Conservation (phyloP, 2,329 filamentous ascomycete species). For the Botrytis medusae region DNA sequence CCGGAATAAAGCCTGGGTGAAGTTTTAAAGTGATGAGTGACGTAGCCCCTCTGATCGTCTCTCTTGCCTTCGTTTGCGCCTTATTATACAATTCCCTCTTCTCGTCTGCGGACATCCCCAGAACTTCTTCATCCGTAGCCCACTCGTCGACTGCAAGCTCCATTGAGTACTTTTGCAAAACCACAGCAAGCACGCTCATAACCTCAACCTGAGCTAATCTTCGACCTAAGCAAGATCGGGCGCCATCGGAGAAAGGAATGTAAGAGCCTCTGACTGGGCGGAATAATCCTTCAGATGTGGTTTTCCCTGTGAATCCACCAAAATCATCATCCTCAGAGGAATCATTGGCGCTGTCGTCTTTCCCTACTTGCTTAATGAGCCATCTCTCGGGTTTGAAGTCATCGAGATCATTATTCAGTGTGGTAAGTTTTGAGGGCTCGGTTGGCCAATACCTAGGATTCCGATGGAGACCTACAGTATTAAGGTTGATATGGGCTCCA, state of each 20-base stretch:
- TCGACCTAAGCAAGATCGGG: slow-evolving; percentile 43
- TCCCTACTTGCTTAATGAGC: slow-evolving; percentile 59
- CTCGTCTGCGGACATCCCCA: slow-evolving; percentile 30
- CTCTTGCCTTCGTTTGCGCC: slow-evolving; percentile 47
- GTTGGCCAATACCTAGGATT: slow-evolving; percentile 58
- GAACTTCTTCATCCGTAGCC: slow-evolving; percentile 36
- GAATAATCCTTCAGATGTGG: slow-evolving; percentile 30
- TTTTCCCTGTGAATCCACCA: slow-evolving; percentile 22
- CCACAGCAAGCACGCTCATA: slow-evolving; percentile 37
- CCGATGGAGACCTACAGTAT: slow-evolving; percentile 48
- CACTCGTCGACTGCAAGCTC: slow-evolving; percentile 37
- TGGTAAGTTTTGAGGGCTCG: slow-evolving; percentile 57
- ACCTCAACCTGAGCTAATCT: slow-evolving; percentile 43
- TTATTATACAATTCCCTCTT: slow-evolving; percentile 32
- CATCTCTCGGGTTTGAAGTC: slow-evolving; percentile 59
- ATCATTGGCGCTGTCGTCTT: slow-evolving; percentile 42
- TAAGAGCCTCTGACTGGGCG: slow-evolving; percentile 38
- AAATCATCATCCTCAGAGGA: slow-evolving; percentile 22
- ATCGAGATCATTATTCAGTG: slow-evolving; percentile 45
- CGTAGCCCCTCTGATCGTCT: slow-evolving; percentile 45
- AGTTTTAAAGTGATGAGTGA: slow-evolving; percentile 74
- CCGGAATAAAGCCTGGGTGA: slow-evolving; percentile 56
- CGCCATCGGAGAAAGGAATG: slow-evolving; percentile 41
- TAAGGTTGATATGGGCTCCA: slow-evolving; percentile 47
- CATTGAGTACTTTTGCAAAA: slow-evolving; percentile 35